Evolutionary conservation across 2,329 filamentous ascomycete species (phyloP).

Genomic region (Stagonosporopsis rhizophila): DNA sequence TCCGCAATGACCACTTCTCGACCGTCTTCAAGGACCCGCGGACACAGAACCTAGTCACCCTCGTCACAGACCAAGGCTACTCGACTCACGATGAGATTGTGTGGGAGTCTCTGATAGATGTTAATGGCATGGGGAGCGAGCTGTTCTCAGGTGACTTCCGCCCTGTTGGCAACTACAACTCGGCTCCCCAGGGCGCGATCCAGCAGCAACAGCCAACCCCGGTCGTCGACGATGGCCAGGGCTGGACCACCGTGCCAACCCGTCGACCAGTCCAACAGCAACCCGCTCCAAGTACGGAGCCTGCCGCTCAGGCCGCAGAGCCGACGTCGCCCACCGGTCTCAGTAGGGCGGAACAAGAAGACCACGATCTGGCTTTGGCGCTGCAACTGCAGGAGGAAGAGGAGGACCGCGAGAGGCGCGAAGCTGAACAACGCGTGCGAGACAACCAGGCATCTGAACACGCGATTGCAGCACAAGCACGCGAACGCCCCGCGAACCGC

Average conservation of each 20-base stretch:
- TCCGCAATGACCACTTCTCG: slow-evolving; percentile 96
- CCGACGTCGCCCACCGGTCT: slow-evolving; percentile 33
- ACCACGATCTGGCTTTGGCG: slow-evolving; percentile 82
- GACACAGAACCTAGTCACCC: slow-evolving; percentile 75
- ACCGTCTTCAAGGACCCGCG: slow-evolving; percentile 89
- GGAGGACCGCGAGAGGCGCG: slow-evolving; percentile 73
- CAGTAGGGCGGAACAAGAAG: slow-evolving; percentile 75
- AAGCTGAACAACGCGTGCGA: slow-evolving; percentile 67
- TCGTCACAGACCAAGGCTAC: slow-evolving; percentile 95
- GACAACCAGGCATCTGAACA: slow-evolving; percentile 74
- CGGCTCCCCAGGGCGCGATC: slow-evolving; percentile 32
- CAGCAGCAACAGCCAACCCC: slow-evolving; percentile 38
- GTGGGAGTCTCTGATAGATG: slow-evolving; percentile 92
- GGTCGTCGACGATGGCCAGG: slow-evolving; percentile 49
- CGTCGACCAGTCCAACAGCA: slow-evolving; percentile 40
- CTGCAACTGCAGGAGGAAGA: slow-evolving; percentile 95
- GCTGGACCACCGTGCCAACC: slow-evolving; percentile 64
- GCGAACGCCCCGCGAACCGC: slow-evolving; percentile 32
- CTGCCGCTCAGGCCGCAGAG: slow-evolving; percentile 24
- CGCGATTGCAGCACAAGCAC: slow-evolving; percentile 63
- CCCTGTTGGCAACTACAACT: slow-evolving; percentile 69
- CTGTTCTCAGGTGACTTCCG: slow-evolving; percentile 92
- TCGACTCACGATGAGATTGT: slow-evolving; percentile 87
- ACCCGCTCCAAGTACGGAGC: slow-evolving; percentile 8
- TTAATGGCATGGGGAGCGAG: slow-evolving; percentile 81